Percentiles rank a stretch among this genome's conserved stretches.
These are phyloP conservation scores for Aspergillus sparsus DNA, from an alignment of 495 filamentous ascomycete species.

Conservation along the genomic window DNA sequence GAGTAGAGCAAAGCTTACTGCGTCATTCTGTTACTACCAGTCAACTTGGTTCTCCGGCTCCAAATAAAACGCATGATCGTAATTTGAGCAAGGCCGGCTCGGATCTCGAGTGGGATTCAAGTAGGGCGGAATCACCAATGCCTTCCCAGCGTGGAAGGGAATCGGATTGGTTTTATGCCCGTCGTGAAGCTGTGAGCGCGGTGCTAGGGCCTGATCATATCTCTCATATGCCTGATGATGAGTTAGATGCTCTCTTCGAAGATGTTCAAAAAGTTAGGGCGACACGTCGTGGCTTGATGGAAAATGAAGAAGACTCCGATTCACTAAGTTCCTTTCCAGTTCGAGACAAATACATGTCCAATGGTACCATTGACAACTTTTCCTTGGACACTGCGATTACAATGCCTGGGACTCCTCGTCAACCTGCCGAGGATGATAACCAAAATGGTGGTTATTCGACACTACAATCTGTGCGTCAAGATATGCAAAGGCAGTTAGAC, in stretches of 20 bases:
- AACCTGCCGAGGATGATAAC: conserved; percentile 66
- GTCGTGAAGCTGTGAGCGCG: conserved; percentile 86
- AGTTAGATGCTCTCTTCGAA: conserved; percentile 91
- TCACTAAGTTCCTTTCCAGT: conserved; percentile 85
- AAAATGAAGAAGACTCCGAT: conserved; percentile 85
- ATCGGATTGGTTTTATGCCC: conserved; percentile 93
- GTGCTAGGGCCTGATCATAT: conserved; percentile 93
- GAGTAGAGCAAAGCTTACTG: conserved; percentile 84
- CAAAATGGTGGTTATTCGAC: conserved; percentile 56
- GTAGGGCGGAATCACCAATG: conserved; percentile 77
- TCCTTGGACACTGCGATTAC: conserved; percentile 93
- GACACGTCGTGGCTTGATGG: conserved; percentile 68
- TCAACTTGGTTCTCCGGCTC: conserved; percentile 72
- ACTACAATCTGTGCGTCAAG: conserved; percentile 73
- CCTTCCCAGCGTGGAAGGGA: conserved; percentile 69
- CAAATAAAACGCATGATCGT: conserved; percentile 73
- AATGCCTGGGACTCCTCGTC: conserved; percentile 86
- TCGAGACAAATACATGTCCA: conserved; percentile 95
- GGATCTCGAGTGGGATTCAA: conserved; percentile 67
- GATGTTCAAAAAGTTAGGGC: conserved; percentile 89
- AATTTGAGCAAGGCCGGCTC: conserved; percentile 71
- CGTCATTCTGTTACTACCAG: conserved; percentile 85
- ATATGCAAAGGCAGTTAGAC: conserved; percentile 86
- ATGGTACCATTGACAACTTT: conserved; percentile 93
- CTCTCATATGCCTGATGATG: conserved; percentile 84